Conservation (phyloP, 2,329 filamentous ascomycete species). For the Diaporthe australafricana region DNA sequence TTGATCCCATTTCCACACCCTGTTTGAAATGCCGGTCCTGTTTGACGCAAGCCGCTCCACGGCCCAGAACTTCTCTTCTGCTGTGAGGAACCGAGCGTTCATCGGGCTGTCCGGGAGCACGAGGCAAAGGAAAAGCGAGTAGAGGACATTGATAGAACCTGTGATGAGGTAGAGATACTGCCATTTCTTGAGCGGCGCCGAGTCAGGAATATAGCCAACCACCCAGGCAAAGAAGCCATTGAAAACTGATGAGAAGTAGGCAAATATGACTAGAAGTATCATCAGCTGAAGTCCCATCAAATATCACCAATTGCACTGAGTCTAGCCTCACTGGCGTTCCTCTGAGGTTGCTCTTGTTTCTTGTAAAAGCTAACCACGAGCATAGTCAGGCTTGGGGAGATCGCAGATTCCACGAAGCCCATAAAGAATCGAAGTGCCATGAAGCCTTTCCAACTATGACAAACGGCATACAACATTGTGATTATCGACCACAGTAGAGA, state of each 20-base stretch:
- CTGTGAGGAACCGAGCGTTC: conserved; percentile 48
- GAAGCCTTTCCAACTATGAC: conserved; percentile 45
- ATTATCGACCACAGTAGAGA: conserved; percentile 46
- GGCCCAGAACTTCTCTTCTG: conserved; percentile 44
- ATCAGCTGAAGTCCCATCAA: neutral
- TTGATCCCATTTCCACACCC: conserved; percentile 46
- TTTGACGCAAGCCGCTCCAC: conserved; percentile 50
- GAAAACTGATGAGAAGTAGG: conserved; percentile 51
- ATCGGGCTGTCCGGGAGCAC: conserved; percentile 51
- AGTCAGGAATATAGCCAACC: conserved; percentile 34
- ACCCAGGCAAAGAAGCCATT: conserved; percentile 59
- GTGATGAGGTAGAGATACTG: conserved; percentile 48
- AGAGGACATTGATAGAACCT: conserved; percentile 46
- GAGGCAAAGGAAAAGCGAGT: conserved; percentile 44
- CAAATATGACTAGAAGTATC: conserved; percentile 46
- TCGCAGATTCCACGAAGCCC: conserved; percentile 50
- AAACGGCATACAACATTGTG: conserved; percentile 44
- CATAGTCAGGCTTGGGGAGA: conserved; percentile 48
- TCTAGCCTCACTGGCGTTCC: conserved; percentile 44
- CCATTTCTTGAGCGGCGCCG: conserved; percentile 37
- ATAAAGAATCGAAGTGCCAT: conserved; percentile 51
- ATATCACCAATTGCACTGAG: no score
- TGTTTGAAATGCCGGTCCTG: conserved; percentile 50
- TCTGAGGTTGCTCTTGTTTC: conserved; percentile 49
- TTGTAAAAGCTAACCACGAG: conserved; percentile 52